These are phyloP conservation scores for Tricholomella constricta DNA, from an alignment of 768 basidiomycete species.

Conservation along the genomic window DNA sequence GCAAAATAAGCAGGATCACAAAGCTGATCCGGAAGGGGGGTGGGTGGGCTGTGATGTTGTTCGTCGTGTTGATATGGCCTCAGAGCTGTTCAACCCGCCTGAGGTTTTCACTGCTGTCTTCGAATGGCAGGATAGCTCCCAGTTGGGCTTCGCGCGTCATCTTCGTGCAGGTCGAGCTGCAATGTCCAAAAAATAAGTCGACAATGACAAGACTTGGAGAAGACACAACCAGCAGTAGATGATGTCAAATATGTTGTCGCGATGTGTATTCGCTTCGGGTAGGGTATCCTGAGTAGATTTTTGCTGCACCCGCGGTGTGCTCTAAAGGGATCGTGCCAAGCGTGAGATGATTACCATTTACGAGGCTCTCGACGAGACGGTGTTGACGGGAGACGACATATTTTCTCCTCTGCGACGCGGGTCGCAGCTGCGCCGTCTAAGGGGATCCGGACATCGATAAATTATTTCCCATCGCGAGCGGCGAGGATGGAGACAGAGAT, in stretches of 20 bases:
- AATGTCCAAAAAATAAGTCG: constrained; percentile 16
- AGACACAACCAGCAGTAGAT: background rate
- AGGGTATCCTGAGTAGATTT: background rate
- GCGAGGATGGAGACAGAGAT: background rate
- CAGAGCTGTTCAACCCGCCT: constrained; percentile 17
- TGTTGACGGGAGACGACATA: too few species aligned
- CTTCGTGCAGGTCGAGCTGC: constrained; percentile 3
- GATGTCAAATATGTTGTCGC: background rate
- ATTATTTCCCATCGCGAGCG: background rate
- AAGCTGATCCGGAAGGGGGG: too few species aligned
- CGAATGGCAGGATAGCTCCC: constrained; percentile 18
- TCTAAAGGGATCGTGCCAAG: constrained; percentile 10
- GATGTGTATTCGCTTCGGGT: background rate
- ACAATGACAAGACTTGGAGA: constrained; percentile 19
- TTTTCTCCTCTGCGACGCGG: background rate
- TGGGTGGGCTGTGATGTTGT: too few species aligned
- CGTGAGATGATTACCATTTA: too few species aligned
- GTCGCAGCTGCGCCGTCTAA: background rate
- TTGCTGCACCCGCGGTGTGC: background rate
- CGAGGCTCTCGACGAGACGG: too few species aligned
- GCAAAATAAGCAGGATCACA: too few species aligned
- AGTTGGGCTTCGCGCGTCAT: constrained; percentile 9
- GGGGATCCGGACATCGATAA: background rate
- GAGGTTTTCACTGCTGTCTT: constrained; percentile 18
- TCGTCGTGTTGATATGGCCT: too few species aligned